Percentiles rank a stretch among this genome's conserved stretches.
phyloP scores from a whole-genome alignment of 805 yeast genomes.

The Candida odintsovae region DNA sequence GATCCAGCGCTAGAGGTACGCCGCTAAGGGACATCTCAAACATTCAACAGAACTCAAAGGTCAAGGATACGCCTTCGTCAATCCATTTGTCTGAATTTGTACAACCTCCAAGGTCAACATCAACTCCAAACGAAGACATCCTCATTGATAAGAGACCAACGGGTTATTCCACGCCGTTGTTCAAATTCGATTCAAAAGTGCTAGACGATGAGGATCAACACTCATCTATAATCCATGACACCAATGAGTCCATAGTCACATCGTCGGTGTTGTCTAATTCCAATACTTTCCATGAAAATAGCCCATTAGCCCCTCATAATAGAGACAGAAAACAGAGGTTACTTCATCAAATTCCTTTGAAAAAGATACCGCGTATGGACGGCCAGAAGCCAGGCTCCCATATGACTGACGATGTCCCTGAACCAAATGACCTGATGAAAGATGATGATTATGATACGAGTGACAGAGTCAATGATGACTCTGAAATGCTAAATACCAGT shows the following conservation, averaged over 20 bases:
- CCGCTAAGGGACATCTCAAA: neutral
- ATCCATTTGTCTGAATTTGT: slow-evolving; percentile 23
- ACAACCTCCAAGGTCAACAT: slow-evolving; percentile 22
- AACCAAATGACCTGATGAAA: neutral
- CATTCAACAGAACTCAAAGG: neutral
- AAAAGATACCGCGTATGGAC: neutral
- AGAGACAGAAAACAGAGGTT: slow-evolving; percentile 7
- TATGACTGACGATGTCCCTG: neutral
- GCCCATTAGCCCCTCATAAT: slow-evolving; percentile 9
- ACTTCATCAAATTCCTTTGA: neutral
- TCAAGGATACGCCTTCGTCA: slow-evolving; percentile 11
- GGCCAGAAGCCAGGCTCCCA: neutral
- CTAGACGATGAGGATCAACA: slow-evolving; percentile 2
- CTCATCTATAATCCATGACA: neutral
- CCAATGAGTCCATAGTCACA: neutral
- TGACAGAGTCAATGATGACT: neutral
- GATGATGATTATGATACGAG: neutral
- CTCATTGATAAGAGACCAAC: slow-evolving; percentile 9
- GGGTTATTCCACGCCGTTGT: slow-evolving; percentile 15
- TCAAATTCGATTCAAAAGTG: slow-evolving; percentile 11
- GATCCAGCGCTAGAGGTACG: neutral
- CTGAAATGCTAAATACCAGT: neutral
- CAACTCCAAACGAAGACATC: slow-evolving; percentile 19
- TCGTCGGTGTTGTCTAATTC: neutral
- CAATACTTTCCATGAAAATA: neutral